Evolutionary conservation across 2,329 filamentous ascomycete species (phyloP).

Genomic region (Penicillium sp.): DNA sequence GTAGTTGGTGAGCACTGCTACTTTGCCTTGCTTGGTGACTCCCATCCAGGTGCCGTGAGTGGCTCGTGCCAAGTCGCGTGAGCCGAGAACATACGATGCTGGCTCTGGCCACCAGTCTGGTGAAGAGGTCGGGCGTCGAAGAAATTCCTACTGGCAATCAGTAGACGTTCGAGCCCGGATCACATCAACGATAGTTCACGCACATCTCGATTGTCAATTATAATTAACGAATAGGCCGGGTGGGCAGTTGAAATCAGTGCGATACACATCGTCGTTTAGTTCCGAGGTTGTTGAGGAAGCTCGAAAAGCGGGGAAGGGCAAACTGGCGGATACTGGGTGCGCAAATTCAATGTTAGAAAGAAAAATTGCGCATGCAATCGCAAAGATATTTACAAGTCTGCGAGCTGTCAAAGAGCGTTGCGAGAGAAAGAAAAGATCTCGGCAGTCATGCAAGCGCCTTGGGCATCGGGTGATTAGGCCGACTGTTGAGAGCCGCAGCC

Average conservation of each 20-base stretch:
- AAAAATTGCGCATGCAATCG: neutral
- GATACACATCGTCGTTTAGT: constrained; percentile 69
- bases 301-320: constrained; percentile 9
- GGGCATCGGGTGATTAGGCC: constrained; percentile 20
- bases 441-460: constrained; percentile 12
- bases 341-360: neutral
- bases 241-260: constrained; percentile 74
- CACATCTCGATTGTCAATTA: constrained; percentile 77
- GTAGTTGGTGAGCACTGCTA: constrained; percentile 67
- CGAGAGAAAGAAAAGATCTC: neutral
- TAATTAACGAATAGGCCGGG: constrained; percentile 71
- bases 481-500: constrained; percentile 12
- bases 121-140: constrained; percentile 60
- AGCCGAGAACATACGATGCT: constrained; percentile 58
- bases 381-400: neutral
- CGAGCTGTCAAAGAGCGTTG: neutral
- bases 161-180: neutral
- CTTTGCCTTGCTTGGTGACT: constrained; percentile 60
- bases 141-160: constrained; percentile 56
- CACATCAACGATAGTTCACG: neutral
- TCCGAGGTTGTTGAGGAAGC: constrained; percentile 45
- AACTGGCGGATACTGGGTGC: neutral
- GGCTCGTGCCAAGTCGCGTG: constrained; percentile 61
- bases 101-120: constrained; percentile 63
- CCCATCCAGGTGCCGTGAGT: constrained; percentile 67